A percentile compares a stretch with the other conserved stretches of the same genome.
phyloP scores from a whole-genome alignment of 1,139 yeast genomes.

The Saccharomycopsis hybrid region DNA sequence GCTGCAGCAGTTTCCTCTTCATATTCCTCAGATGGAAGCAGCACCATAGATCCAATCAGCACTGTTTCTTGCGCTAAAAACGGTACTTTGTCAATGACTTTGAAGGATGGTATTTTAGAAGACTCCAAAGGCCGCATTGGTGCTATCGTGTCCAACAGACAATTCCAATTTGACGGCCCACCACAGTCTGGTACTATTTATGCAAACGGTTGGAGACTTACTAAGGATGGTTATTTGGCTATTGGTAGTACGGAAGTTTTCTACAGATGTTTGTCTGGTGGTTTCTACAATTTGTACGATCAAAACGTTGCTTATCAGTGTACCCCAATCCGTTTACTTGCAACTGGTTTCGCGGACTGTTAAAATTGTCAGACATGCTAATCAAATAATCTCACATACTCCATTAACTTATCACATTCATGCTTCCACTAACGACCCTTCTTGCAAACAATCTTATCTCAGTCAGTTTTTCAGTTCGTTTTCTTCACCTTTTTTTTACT shows the following conservation, averaged over 20 bases:
- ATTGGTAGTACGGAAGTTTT: conserved; percentile 58
- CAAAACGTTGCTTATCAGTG: conserved; percentile 63
- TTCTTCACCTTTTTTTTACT: too few species aligned
- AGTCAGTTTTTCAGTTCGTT: too few species aligned
- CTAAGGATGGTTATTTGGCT: conserved; percentile 59
- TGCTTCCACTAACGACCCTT: too few species aligned
- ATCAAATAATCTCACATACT: too few species aligned
- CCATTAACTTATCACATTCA: too few species aligned
- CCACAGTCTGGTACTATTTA: conserved; percentile 86
- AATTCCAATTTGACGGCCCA: conserved; percentile 86
- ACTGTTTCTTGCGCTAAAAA: conserved; percentile 44
- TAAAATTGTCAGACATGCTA: too few species aligned
- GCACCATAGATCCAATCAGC: conserved; percentile 30
- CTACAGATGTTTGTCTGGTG: conserved; percentile 77
- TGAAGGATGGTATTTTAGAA: conserved; percentile 47
- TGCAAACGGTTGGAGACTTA: conserved; percentile 78
- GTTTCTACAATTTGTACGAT: conserved; percentile 77
- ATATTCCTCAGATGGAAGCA: too few species aligned
- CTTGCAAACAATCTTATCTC: too few species aligned
- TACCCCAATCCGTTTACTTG: conserved; percentile 51
- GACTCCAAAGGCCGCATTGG: conserved; percentile 69
- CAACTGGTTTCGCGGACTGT: conserved; percentile 60
- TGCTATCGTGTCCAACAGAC: conserved; percentile 78
- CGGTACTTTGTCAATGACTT: conserved; percentile 49
- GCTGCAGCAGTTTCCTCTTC: too few species aligned